Base-by-base conservation (phyloP, 495 filamentous ascomycete genomes). In the Aspergillus nanangensis region DNA sequence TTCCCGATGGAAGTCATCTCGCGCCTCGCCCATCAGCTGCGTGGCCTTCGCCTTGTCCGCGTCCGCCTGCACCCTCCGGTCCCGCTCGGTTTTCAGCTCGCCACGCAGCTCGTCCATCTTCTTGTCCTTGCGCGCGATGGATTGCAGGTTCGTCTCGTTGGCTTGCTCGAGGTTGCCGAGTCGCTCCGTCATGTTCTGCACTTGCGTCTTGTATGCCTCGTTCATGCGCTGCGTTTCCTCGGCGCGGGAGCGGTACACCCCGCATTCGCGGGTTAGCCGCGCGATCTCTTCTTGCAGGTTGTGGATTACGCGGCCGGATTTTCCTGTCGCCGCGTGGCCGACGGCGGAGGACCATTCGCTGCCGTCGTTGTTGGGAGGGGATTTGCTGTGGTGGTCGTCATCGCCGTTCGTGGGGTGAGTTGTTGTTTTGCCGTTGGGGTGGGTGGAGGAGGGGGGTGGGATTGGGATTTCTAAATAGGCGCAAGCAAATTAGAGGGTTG, bases 291-390 rank as follows among this genome's bases (percentile, higher is more conserved):
- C 86, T 67, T 93, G 89, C 25, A 96, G 63, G 44, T 81, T 80
- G 60, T 95, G 90, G 56, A 96, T 95, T 11, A 96, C 90, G 11
- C 90, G 80, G n/a, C 90, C 90, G 2, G 87, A 93, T 68, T 95
- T 95, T 45, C 90, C 90, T 1, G 87, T 79, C 8, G 81, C 82
- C 22, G 88, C 88, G 42, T 87, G 82, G 32, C 88, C 88, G 31
- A 92, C 79, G 0, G 86, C 84, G 8, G 80, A 75, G 50, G 85
- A 86, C 87, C 87, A 92, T 64, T 75, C 25, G n/a, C n/a, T n/a
- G n/a, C 81, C 17, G 46, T 47, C 10, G 60, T 57, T 4, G 67
- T 45, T 3, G 62, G 25, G 25, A 29, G 5, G 25, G 7, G 5
- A 11, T 11, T 29, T 29, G 5, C 25, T 29, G 25, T 11, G 25